Evolutionary conservation across 2,329 filamentous ascomycete genomes (phyloP).

Genomic region (Pseudogymnoascus sp.): DNA sequence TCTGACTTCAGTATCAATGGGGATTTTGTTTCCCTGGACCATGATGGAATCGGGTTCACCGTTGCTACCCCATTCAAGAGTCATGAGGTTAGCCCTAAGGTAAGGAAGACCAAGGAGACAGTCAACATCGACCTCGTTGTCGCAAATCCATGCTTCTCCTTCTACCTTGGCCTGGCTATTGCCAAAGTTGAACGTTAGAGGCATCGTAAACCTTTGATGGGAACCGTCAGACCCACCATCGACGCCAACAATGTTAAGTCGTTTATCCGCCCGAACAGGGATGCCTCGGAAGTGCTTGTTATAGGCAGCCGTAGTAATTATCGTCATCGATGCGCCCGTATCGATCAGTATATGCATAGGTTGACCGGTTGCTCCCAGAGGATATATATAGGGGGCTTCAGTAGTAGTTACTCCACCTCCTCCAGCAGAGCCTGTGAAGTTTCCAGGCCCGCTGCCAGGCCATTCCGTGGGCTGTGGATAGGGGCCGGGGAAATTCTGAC

Average conservation of each 20-base stretch:
- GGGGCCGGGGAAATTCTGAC: not conserved
- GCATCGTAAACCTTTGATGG: not conserved
- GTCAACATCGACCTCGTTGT: not conserved
- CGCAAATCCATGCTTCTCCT: not conserved
- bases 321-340: not conserved
- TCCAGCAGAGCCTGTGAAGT: not conserved
- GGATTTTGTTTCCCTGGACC: not conserved
- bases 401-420: not conserved
- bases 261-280: not conserved
- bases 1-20: not conserved
- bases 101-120: not conserved
- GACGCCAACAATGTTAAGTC: not conserved
- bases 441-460: not conserved
- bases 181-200: not conserved
- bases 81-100: not conserved
- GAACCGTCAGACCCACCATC: not conserved
- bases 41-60: not conserved
- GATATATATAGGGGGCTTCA: not conserved
- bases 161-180: not conserved
- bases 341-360: not conserved
- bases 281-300: not conserved
- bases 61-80: not conserved
- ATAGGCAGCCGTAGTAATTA: not conserved
- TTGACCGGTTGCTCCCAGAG: not conserved
- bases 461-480: not conserved